Conservation (phyloP, 192 early-diverging fungal genomes). For the Coemansia sp. region DNA sequence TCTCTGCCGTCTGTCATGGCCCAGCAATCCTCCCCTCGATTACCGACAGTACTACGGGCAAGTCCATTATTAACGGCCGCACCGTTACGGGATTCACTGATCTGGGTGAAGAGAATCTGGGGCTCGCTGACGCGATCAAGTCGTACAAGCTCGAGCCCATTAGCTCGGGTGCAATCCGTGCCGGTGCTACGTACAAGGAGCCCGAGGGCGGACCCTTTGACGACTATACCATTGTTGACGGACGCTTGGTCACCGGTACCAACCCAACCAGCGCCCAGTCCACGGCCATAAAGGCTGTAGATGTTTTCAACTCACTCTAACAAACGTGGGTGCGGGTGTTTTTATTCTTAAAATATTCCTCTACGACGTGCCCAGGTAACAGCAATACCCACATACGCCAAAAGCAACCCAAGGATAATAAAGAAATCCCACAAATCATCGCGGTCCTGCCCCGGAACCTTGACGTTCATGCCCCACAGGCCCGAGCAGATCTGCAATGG, state of each 20-base stretch:
- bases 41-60: constrained; percentile 53
- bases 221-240: constrained; percentile 50
- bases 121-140: constrained; percentile 37
- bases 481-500: constrained; percentile 89
- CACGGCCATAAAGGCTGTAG: constrained; percentile 39
- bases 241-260: constrained; percentile 63
- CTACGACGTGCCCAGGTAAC: constrained; percentile 27
- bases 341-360: constrained; percentile 25
- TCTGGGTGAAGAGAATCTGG: constrained; percentile 55
- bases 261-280: constrained; percentile 61
- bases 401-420: constrained; percentile 28
- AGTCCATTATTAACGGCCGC: constrained; percentile 56
- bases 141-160: constrained; percentile 35
- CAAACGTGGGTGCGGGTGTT: neutral
- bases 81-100: constrained; percentile 69
- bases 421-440: constrained; percentile 44
- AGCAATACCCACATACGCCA: constrained; percentile 33
- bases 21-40: constrained; percentile 61
- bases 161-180: constrained; percentile 32
- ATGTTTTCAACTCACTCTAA: constrained; percentile 28
- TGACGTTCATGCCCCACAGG: constrained; percentile 57
- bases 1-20: constrained; percentile 56
- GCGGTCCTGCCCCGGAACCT: constrained; percentile 44
- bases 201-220: constrained; percentile 51
- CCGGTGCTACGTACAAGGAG: constrained; percentile 55